Base-by-base conservation (phyloP, 352 stramenopile species). In the Globisporangium nodosum region DNA sequence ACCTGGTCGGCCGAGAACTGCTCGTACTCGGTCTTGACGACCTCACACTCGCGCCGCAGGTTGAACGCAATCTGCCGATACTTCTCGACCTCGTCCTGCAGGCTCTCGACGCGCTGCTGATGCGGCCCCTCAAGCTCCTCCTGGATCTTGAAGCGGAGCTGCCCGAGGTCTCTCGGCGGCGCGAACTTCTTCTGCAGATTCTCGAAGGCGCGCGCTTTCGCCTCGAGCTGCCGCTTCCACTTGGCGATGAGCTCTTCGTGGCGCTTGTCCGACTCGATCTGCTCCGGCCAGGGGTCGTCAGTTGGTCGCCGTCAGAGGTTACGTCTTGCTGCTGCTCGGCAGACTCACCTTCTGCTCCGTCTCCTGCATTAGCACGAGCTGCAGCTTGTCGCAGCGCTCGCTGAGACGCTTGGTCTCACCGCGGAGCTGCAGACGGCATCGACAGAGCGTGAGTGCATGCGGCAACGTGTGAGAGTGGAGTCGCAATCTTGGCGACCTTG, bases 21-120 rank as follows among this genome's bases (percentile, higher is more conserved):
- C 52, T 93, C 85, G 71, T 90, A 92, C 70, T 93, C 85, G 33
- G 84, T 85, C 66, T 93, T 92, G 21, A 95, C 53, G 7, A 88
- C 64, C 57, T 95, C 86, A 60, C 78, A 86, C 51, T 92, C 86
- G 21, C 82, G 73, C 16, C 80, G 86, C 49, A 87, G 61, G 3
- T 78, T 66, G 52, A 90, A 92, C 21, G 74, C 75, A 30, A 82
- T 62, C 40, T 90, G 74, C 12, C 83, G 77, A 21, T 88, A 72
- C 37, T 79, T 86, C 46, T 93, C 86, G 30, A 94, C 64, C 30
- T 94, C 84, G 24, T 81, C 64, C 54, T 92, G 79, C 47, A 90
- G 63, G 18, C 37, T 68, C 0, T 81, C 70, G 8, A 91, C 70
- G 3, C 80, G 78, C 51, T 90, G 79, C 52, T 81, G 81, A 37